Conservation (phyloP, 257 asterid genomes). For the Capsicum pubescens region DNA sequence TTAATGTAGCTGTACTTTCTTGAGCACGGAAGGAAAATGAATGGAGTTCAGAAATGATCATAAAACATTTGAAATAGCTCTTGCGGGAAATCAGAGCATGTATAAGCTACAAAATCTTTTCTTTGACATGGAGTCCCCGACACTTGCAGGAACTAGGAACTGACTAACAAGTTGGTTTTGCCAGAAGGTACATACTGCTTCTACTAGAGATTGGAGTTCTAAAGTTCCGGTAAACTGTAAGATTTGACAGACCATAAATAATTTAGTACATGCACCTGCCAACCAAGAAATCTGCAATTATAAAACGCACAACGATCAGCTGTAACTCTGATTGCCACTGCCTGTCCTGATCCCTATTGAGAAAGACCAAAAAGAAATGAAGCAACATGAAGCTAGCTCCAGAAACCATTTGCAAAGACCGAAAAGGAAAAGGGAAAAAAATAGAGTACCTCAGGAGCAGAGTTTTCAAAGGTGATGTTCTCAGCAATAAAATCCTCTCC, state of each 20-base stretch:
- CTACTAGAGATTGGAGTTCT: neutral
- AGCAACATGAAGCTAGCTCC: neutral
- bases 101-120: neutral
- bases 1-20: neutral
- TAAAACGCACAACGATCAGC: conserved; percentile 94
- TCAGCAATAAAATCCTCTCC: conserved; percentile 99
- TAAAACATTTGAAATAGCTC: conserved; percentile 15
- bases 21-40: neutral
- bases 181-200: neutral
- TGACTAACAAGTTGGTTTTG: neutral
- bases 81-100: neutral
- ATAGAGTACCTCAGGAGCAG: conserved; percentile 72
- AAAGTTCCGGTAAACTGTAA: neutral
- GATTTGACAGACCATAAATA: neutral
- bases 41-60: neutral
- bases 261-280: conserved; percentile 66
- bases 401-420: neutral
- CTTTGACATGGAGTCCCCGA: neutral
- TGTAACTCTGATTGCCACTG: conserved; percentile 91
- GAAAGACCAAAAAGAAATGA: conserved; percentile 17
- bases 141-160: neutral
- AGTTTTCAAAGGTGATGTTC: conserved; percentile 88
- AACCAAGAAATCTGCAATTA: conserved; percentile 91
- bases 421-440: neutral
- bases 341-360: conserved; percentile 89